These are phyloP conservation scores for Phytophthora multivora DNA, from an alignment of 352 stramenopile species.

Conservation along the genomic window DNA sequence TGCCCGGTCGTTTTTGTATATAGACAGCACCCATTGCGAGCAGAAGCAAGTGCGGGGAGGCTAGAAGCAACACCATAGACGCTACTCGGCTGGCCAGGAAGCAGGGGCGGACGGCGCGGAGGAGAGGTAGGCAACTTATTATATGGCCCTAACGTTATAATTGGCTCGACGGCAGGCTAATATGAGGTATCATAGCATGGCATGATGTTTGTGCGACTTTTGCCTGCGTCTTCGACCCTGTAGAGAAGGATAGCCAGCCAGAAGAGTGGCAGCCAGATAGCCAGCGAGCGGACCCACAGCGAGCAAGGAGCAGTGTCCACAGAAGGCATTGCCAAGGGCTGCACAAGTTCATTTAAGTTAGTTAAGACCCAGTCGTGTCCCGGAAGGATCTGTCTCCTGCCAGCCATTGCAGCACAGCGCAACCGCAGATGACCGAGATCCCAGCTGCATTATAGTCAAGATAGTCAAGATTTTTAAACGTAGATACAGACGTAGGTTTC, in stretches of 20 bases:
- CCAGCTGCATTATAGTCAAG: conserved; percentile 15
- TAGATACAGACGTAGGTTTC: conserved; percentile 13
- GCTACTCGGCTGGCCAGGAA: conserved; percentile 9
- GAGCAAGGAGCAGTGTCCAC: neutral
- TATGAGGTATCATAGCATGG: conserved; percentile 44
- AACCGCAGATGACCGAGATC: conserved; percentile 1
- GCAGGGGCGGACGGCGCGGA: conserved; percentile 2
- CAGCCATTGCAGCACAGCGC: conserved; percentile 3
- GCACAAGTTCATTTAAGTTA: conserved; percentile 16
- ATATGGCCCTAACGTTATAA: conserved; percentile 40
- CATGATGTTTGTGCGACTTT: conserved; percentile 19
- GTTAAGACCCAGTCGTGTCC: conserved; percentile 1
- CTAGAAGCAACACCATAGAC: conserved; percentile 32
- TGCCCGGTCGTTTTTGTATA: conserved; percentile 32
- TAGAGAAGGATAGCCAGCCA: conserved; percentile 3
- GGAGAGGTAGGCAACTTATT: conserved; percentile 35
- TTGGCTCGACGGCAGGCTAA: conserved; percentile 47
- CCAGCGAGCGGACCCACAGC: neutral
- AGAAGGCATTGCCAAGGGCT: conserved; percentile 6
- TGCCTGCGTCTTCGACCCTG: conserved; percentile 1
- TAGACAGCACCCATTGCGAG: conserved; percentile 28
- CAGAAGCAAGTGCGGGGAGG: conserved; percentile 19
- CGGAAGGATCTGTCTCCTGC: conserved; percentile 22
- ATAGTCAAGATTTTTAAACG: conserved; percentile 29
- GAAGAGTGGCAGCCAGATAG: conserved; percentile 1